Percentiles rank a stretch among this genome's conserved stretches.
Conservation (phyloP, 495 filamentous ascomycete species). For the Aspergillus baeticus region DNA sequence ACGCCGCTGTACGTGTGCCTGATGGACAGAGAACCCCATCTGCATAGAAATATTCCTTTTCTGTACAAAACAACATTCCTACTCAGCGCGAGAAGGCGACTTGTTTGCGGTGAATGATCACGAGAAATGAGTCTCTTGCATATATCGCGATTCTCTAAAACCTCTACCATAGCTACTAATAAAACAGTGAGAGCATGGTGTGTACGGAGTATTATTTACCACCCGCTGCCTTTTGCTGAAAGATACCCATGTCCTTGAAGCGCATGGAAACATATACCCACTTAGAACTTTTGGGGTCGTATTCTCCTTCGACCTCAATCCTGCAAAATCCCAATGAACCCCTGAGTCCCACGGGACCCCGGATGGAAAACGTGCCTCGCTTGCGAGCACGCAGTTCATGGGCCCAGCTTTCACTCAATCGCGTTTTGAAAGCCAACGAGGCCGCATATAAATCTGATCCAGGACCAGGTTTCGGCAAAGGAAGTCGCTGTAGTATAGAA, state of each 20-base stretch:
- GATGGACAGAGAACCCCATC: too few species aligned
- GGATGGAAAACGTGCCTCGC: conserved; percentile 62
- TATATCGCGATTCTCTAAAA: too few species aligned
- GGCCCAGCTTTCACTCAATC: conserved; percentile 38
- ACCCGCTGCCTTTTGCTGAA: conserved; percentile 30
- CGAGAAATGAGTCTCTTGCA: too few species aligned
- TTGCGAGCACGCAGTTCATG: conserved; percentile 42
- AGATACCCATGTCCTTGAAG: conserved; percentile 33
- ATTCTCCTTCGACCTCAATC: conserved; percentile 58
- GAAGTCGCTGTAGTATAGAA: conserved; percentile 35
- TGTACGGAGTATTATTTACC: conserved; percentile 1
- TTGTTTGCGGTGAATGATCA: too few species aligned
- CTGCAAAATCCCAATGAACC: conserved; percentile 55
- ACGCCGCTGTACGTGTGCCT: too few species aligned
- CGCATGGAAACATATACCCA: conserved; percentile 36
- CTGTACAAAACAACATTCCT: too few species aligned
- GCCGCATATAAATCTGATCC: conserved; percentile 41
- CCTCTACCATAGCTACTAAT: not conserved
- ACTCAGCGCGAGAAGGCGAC: too few species aligned
- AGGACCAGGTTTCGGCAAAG: conserved; percentile 36
- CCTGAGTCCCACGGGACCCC: conserved; percentile 64
- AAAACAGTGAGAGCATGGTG: not conserved
- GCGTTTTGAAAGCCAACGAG: conserved; percentile 53
- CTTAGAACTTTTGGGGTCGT: conserved; percentile 51
- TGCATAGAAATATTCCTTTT: too few species aligned